phyloP scores from a whole-genome alignment of 108 stramenopile species.

The Schizochytrium sp. region DNA sequence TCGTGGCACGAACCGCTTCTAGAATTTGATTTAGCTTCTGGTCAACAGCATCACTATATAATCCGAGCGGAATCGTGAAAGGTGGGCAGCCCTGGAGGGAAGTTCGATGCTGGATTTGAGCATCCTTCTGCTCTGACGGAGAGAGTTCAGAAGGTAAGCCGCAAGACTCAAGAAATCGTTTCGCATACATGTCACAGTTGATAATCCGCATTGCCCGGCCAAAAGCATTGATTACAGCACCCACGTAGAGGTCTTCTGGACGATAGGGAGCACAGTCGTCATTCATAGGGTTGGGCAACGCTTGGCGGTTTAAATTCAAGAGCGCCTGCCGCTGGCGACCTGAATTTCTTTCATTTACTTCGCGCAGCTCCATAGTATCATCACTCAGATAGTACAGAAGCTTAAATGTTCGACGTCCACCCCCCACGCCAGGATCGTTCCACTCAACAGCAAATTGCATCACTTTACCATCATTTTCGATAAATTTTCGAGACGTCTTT shows the following conservation, averaged over 20 bases:
- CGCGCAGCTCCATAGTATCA: slow-evolving; percentile 40
- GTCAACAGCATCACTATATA: slow-evolving; percentile 35
- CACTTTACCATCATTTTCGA: slow-evolving; percentile 57
- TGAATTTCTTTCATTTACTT: slow-evolving; percentile 17
- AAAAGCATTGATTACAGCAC: slow-evolving; percentile 4
- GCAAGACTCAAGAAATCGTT: not conserved
- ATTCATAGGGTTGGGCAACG: not conserved
- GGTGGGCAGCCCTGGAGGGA: not conserved
- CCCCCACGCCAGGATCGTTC: not conserved
- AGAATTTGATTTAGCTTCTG: slow-evolving; percentile 30
- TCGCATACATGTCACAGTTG: not conserved
- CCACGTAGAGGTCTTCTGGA: slow-evolving; percentile 22
- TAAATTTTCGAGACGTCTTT: slow-evolving; percentile 41
- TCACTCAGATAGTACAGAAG: slow-evolving; percentile 21
- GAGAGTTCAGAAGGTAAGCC: slow-evolving; percentile 2
- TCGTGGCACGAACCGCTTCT: slow-evolving; percentile 14
- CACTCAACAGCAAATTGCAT: slow-evolving; percentile 19
- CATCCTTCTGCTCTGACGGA: not conserved
- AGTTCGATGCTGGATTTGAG: not conserved
- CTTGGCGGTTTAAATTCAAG: slow-evolving; percentile 24
- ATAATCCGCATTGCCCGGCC: slow-evolving; percentile 44
- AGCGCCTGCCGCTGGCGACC: slow-evolving; percentile 56
- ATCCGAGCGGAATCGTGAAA: not conserved
- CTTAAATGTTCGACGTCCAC: not conserved
- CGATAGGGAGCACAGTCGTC: not conserved